Evolutionary conservation across 352 stramenopile genomes (phyloP).

Genomic region (Peronospora belbahrii): DNA sequence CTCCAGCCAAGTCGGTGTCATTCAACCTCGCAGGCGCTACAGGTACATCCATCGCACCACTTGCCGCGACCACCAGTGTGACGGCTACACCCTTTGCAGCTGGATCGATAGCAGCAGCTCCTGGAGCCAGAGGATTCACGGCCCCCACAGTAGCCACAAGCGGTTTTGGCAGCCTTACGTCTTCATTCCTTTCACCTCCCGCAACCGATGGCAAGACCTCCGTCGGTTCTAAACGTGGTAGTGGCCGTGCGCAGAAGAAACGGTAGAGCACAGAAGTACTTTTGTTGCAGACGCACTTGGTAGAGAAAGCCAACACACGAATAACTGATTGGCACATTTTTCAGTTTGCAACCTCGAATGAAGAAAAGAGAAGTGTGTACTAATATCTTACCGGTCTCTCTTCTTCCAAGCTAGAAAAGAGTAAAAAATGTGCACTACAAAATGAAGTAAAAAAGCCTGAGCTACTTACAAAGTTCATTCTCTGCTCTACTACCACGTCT

Average conservation of each 20-base stretch:
- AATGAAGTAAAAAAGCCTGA: constrained; percentile 22
- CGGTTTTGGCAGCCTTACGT: constrained; percentile 38
- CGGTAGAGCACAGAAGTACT: constrained; percentile 15
- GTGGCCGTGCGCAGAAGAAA: constrained; percentile 40
- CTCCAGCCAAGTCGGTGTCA: constrained; percentile 51
- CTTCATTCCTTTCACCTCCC: constrained; percentile 37
- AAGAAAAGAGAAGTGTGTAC: constrained; percentile 18
- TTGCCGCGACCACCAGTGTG: constrained; percentile 14
- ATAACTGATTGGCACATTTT: neutral
- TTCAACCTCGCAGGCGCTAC: constrained; percentile 42
- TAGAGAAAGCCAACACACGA: too few species aligned
- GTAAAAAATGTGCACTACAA: constrained; percentile 13
- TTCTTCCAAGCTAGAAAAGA: constrained; percentile 15
- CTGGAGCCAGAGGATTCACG: constrained; percentile 25
- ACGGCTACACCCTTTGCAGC: constrained; percentile 13
- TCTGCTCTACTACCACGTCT: too few species aligned
- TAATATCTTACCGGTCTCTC: constrained; percentile 24
- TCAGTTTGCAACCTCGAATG: neutral
- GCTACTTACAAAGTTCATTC: constrained; percentile 11
- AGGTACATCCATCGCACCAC: constrained; percentile 19
- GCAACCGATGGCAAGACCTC: constrained; percentile 6
- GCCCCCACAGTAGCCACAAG: constrained; percentile 25
- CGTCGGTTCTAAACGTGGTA: constrained; percentile 28
- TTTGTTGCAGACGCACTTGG: neutral
- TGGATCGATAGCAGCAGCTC: constrained; percentile 3